Evolutionary conservation across 208 protist species (phyloP).

Genomic region (Blastocrithidia nonstop): DNA sequence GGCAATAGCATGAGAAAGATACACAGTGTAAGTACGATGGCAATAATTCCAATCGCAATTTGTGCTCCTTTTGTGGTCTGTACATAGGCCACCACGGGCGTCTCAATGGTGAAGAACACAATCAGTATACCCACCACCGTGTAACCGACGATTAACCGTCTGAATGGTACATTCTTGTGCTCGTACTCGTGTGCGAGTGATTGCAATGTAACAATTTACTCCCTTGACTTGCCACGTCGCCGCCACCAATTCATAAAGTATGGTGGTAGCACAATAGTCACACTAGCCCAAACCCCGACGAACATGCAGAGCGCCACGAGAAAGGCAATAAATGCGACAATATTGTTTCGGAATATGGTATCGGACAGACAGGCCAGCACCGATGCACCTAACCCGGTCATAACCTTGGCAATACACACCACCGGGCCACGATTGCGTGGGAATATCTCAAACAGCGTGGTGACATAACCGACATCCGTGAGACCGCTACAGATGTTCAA

Average conservation of each 20-base stretch:
- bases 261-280: constrained; percentile 33
- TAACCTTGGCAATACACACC: constrained; percentile 52
- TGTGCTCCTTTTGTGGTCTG: too few relatives aligned
- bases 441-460: constrained; percentile 36
- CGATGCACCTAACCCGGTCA: constrained; percentile 53
- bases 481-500: constrained; percentile 33
- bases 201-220: constrained; percentile 16
- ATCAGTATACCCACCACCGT: constrained; percentile 15
- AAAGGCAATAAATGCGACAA: constrained; percentile 37
- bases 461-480: constrained; percentile 28
- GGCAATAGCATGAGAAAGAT: constrained; percentile 32
- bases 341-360: constrained; percentile 27
- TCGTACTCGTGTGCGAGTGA: constrained; percentile 19
- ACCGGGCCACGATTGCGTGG: constrained; percentile 50
- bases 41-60: constrained; percentile 18
- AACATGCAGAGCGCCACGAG: constrained; percentile 21
- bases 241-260: constrained; percentile 55
- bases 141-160: constrained; percentile 25
- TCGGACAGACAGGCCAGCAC: constrained; percentile 20
- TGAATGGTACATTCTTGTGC: constrained; percentile 32
- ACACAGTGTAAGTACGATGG: constrained; percentile 16
- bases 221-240: constrained; percentile 19
- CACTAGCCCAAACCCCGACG: constrained; percentile 20
- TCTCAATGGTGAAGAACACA: constrained; percentile 38
- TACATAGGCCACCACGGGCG: constrained; percentile 32